These are phyloP conservation scores for Chlorella vulgaris DNA, from an alignment of 139 green algal genomes.

Conservation along the genomic window DNA sequence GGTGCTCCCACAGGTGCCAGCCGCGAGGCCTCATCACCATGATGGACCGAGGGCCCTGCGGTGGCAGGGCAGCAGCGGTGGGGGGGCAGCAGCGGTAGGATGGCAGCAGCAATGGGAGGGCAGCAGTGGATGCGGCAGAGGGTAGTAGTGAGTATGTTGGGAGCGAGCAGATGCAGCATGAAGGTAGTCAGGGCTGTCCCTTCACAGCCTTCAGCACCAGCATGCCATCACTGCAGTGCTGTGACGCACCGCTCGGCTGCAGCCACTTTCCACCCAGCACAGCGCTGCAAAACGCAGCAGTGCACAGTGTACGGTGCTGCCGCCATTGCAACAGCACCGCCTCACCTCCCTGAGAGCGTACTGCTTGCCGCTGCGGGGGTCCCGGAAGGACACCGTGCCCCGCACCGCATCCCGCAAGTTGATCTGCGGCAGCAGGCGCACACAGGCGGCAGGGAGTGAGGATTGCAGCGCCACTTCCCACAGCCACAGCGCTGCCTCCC, in stretches of 20 bases:
- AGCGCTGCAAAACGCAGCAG: too few relatives aligned
- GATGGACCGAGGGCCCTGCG: slow-evolving; percentile 8
- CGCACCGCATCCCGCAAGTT: slow-evolving; percentile 39
- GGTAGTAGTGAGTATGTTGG: slow-evolving; percentile 25
- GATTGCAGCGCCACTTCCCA: background rate
- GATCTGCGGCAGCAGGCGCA: background rate
- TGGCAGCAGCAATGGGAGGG: background rate
- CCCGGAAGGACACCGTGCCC: slow-evolving; percentile 62
- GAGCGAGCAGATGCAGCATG: background rate
- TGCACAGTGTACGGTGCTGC: too few relatives aligned
- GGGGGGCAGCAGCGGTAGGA: background rate
- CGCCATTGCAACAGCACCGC: too few relatives aligned
- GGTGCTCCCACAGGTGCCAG: slow-evolving; percentile 89
- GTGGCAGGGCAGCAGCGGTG: background rate
- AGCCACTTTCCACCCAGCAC: too few relatives aligned
- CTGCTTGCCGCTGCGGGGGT: slow-evolving; percentile 68
- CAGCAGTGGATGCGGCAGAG: background rate
- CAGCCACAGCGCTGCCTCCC: too few relatives aligned
- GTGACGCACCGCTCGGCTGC: too few relatives aligned
- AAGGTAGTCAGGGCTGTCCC: too few relatives aligned
- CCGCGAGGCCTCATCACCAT: slow-evolving; percentile 29
- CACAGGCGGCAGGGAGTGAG: background rate
- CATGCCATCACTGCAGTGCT: too few relatives aligned
- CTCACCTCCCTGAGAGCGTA: slow-evolving; percentile 64
- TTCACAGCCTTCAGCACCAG: too few relatives aligned